Conservation (phyloP, 495 filamentous ascomycete genomes). For the Penicillium malachiteum region DNA sequence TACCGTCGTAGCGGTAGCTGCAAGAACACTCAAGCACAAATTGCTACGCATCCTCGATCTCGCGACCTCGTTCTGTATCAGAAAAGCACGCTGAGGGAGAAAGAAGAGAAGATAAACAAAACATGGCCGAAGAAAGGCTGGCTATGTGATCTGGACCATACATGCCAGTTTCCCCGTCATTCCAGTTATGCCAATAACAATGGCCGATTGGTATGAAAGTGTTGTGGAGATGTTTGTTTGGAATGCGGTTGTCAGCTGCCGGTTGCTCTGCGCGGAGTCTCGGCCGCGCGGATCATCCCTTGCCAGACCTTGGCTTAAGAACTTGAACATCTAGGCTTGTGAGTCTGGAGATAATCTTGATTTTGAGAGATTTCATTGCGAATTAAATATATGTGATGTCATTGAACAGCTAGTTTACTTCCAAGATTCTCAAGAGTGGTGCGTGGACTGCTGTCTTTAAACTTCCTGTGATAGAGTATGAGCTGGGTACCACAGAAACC, state of each 20-base stretch:
- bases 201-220: not conserved
- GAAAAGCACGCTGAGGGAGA: not conserved
- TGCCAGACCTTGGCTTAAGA: not conserved
- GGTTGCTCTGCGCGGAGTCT: not conserved
- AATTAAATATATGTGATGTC: not conserved
- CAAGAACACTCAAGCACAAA: slow-evolving; percentile 12
- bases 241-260: not conserved
- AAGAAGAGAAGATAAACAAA: not conserved
- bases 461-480: too few relatives aligned
- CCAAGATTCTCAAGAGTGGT: not conserved
- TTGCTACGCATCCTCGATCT: slow-evolving; percentile 19
- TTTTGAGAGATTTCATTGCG: not conserved
- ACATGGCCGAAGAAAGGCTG: not conserved
- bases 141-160: not conserved
- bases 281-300: not conserved
- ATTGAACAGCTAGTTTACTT: not conserved
- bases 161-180: not conserved
- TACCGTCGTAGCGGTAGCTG: slow-evolving; percentile 9
- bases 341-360: too few relatives aligned
- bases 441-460: too few relatives aligned
- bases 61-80: not conserved
- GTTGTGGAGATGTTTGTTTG: slow-evolving; percentile 1
- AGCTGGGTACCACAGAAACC: too few relatives aligned
- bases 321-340: not conserved
- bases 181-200: not conserved